These are phyloP conservation scores for Sphagnum contortum DNA, from an alignment of 225 moss, liverwort and hornwort species.

Conservation along the genomic window DNA sequence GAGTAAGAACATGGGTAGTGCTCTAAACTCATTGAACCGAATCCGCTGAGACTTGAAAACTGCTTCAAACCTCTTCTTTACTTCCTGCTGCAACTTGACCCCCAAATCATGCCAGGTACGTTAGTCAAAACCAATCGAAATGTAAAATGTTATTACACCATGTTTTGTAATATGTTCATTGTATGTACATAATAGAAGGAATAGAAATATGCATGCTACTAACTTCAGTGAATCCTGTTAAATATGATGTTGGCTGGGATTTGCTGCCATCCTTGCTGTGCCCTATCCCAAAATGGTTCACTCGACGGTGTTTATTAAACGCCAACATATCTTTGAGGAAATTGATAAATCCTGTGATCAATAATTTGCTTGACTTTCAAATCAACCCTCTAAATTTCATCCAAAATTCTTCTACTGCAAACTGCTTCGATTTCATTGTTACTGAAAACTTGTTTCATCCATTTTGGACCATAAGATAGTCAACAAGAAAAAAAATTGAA, in stretches of 20 bases:
- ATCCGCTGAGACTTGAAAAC: constrained; percentile 25
- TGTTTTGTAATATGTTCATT: neutral
- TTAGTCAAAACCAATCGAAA: neutral
- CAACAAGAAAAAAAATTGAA: no score
- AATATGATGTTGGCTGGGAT: neutral
- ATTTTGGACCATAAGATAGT: no score
- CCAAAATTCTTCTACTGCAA: no score
- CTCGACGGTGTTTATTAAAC: constrained; percentile 41
- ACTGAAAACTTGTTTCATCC: no score
- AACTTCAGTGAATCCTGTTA: no score
- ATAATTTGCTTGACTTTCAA: no score
- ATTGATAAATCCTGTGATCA: no score
- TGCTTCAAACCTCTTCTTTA: neutral
- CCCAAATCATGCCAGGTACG: neutral
- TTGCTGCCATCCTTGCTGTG: no score
- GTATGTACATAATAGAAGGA: no score
- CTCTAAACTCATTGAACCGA: constrained; percentile 36
- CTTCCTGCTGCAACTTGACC: neutral
- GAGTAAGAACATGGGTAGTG: constrained; percentile 44
- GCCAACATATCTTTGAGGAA: constrained; percentile 15
- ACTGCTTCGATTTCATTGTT: no score
- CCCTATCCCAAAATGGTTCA: constrained; percentile 9
- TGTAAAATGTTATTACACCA: neutral
- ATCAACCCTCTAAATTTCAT: no score
- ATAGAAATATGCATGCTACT: no score